phyloP scores from a whole-genome alignment of 2,329 filamentous ascomycete genomes.

The Aureobasidium subglaciale region DNA sequence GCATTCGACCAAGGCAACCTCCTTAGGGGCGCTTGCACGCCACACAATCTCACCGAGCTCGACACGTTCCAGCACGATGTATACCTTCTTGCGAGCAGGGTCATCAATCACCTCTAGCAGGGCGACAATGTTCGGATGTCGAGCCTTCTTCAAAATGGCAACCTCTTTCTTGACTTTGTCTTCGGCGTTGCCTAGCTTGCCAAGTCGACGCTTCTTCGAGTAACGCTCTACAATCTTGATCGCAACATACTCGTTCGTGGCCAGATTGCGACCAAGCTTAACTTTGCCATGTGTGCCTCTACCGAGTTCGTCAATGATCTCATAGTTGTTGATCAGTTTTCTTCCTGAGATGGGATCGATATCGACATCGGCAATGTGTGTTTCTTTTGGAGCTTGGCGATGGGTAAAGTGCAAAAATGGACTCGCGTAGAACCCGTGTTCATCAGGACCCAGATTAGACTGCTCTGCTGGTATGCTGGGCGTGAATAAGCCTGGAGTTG shows the following conservation, averaged over 20 bases:
- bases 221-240: constrained; percentile 98
- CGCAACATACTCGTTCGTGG: constrained; percentile 72
- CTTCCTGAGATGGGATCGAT: constrained; percentile 82
- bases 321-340: constrained; percentile 96
- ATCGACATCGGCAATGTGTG: constrained; percentile 85
- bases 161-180: constrained; percentile 93
- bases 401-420: constrained; percentile 45
- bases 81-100: constrained; percentile 92
- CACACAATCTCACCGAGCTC: constrained; percentile 90
- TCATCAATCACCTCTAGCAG: constrained; percentile 97
- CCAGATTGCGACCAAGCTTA: constrained; percentile 78
- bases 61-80: constrained; percentile 93
- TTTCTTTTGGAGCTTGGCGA: constrained; percentile 49
- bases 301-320: constrained; percentile 92
- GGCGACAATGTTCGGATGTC: constrained; percentile 93
- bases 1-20: constrained; percentile 77
- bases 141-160: constrained; percentile 95
- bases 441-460: constrained; percentile 26
- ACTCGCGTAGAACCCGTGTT: constrained; percentile 40
- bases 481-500: constrained; percentile 43
- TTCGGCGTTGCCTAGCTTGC: constrained; percentile 60
- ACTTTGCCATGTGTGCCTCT: constrained; percentile 96
- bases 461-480: constrained; percentile 23
- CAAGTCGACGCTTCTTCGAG: constrained; percentile 87
- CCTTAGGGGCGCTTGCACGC: constrained; percentile 79